Evolutionary conservation across 805 yeast species (phyloP), one percentile per base, ranked within the genome.

Genomic region (Ogataea kodamae): DNA sequence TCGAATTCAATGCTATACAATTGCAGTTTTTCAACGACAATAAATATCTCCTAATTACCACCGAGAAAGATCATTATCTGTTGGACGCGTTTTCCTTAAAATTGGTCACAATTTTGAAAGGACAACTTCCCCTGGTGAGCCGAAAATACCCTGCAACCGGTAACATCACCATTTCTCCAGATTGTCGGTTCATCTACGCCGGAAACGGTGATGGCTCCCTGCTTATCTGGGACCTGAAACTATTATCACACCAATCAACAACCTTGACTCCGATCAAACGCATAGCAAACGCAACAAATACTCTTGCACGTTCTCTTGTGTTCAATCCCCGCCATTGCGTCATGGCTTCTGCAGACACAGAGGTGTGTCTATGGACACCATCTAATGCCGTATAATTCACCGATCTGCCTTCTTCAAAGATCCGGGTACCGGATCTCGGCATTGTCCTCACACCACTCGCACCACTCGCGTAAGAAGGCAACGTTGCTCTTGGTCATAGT

Each of bases 401-500:
- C n/a, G 49, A 17, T 19, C 27, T 12, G 27, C 28, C 23, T 21
- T 30, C 65, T 68, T 34, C 57, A 52, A 5, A 68, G 51, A 49
- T 78, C 79, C 3, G 89, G 84, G 49, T 86, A 82, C 40, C 81
- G 61, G 5, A 86, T 57, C 27, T 83, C 90, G 26, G 70, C 77
- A 39, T 74, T 61, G 2, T 76, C 76, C 46, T 79, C 88, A 34
- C 78, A 78, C 79, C 81, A 80, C 5, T 65, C 55, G 6, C 75
- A 74, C 95, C 96, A 86, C 13, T 67, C 57, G 28, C 65, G 64
- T 35, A 88, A 62, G 46, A 74, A 84, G 17, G 53, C 52, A 4
- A 65, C 65, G 3, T 63, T 59, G 30, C 72, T 59, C 18, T 61
- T 50, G 19, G 62, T 57, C 30, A 88, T 54, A 2, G 86, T 72